phyloP scores from a whole-genome alignment of 2,329 filamentous ascomycete genomes.

The Cladosporium velox region DNA sequence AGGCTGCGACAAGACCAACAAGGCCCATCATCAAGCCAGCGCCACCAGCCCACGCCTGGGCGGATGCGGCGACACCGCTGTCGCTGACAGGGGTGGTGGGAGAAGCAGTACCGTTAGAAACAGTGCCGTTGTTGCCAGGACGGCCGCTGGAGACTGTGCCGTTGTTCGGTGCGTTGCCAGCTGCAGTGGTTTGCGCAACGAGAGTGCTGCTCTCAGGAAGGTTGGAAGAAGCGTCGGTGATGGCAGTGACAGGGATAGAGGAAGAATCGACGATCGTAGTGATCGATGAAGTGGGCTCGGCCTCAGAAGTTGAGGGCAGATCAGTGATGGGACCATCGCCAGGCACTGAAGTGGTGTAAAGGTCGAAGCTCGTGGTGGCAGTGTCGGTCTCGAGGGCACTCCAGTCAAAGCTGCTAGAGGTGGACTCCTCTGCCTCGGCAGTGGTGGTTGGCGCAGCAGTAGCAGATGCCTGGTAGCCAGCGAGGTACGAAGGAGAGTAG shows the following conservation, averaged over 20 bases:
- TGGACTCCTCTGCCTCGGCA: background rate
- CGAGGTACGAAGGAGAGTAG: conserved; percentile 55
- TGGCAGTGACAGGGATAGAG: conserved; percentile 10
- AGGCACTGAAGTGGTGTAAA: conserved; percentile 22
- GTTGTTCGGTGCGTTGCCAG: conserved; percentile 16
- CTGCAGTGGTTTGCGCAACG: conserved; percentile 11
- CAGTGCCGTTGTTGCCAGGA: conserved; percentile 17
- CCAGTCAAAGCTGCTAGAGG: conserved; percentile 18
- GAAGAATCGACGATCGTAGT: conserved; percentile 14
- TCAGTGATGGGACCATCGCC: conserved; percentile 13
- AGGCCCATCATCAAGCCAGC: conserved; percentile 23
- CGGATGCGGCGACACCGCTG: conserved; percentile 17
- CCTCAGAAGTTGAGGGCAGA: conserved; percentile 1
- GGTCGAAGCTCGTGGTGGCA: conserved; percentile 23
- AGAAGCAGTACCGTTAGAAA: conserved; percentile 15
- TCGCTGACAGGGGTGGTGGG: conserved; percentile 20
- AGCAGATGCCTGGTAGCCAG: conserved; percentile 33
- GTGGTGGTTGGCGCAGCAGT: conserved; percentile 21
- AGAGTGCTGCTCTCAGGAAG: conserved; percentile 17
- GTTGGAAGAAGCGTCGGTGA: background rate
- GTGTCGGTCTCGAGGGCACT: conserved; percentile 21
- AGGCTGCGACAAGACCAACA: conserved; percentile 22
- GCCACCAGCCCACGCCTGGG: conserved; percentile 20
- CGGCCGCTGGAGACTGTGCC: conserved; percentile 16
- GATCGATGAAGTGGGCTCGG: conserved; percentile 12